These are phyloP conservation scores for Plasmodium vivax DNA, from an alignment of 169 alveolate genomes.

Conservation along the genomic window DNA sequence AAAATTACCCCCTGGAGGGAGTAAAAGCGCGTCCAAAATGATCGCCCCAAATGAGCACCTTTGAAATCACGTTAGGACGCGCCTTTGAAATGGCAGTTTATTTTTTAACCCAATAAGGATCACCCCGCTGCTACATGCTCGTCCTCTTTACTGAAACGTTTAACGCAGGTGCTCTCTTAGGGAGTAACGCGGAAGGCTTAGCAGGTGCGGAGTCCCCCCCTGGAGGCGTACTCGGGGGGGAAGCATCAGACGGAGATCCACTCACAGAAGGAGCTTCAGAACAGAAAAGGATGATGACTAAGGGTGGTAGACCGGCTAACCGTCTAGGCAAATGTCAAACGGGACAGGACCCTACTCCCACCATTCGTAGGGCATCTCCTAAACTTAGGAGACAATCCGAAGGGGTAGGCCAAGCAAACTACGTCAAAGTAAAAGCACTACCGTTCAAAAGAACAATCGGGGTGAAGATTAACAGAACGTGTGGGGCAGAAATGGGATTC, in stretches of 20 bases:
- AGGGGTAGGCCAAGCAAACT: background rate
- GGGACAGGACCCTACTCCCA: background rate
- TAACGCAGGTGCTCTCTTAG: background rate
- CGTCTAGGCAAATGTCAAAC: background rate
- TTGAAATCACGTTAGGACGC: background rate
- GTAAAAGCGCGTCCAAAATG: background rate
- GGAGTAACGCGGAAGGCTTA: background rate
- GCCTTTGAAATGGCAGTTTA: background rate
- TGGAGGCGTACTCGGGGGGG: background rate
- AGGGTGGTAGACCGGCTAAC: background rate
- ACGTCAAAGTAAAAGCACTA: background rate
- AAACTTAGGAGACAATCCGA: background rate
- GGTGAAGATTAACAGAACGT: conserved; percentile 12
- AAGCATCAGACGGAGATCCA: background rate
- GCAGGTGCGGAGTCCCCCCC: background rate
- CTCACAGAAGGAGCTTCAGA: background rate
- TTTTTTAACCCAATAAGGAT: background rate
- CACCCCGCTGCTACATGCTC: background rate
- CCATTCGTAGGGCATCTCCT: background rate
- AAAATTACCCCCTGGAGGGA: background rate
- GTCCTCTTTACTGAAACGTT: background rate
- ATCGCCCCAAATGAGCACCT: background rate
- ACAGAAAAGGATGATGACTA: background rate
- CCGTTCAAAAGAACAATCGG: background rate
- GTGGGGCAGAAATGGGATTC: conserved; percentile 24